Percentiles rank a stretch among this genome's conserved stretches.
These are phyloP conservation scores for Aureobasidium sp. DNA, from an alignment of 2,329 filamentous ascomycete species.

Conservation along the genomic window DNA sequence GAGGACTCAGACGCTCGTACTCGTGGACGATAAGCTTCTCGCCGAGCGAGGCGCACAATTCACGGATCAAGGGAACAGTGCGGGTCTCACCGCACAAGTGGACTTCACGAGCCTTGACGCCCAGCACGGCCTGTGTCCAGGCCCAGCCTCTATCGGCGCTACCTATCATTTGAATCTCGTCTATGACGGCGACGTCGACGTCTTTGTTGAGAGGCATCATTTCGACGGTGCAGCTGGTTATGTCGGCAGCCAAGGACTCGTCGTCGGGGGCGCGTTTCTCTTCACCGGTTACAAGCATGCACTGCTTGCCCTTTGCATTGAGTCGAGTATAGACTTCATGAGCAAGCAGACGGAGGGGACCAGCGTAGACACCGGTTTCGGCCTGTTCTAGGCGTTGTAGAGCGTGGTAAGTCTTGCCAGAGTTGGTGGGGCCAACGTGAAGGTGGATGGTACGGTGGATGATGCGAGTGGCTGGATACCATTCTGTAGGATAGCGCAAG, in stretches of 20 bases:
- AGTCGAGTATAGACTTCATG: slow-evolving; percentile 94
- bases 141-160: slow-evolving; percentile 77
- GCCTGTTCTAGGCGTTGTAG: slow-evolving; percentile 74
- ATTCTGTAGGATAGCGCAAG: slow-evolving; percentile 81
- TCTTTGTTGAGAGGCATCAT: slow-evolving; percentile 62
- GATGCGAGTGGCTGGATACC: slow-evolving; percentile 78
- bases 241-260: slow-evolving; percentile 43
- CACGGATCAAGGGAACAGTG: slow-evolving; percentile 68
- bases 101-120: slow-evolving; percentile 78
- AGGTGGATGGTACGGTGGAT: slow-evolving; percentile 80
- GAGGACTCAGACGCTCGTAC: slow-evolving; percentile 75
- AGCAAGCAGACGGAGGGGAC: slow-evolving; percentile 78
- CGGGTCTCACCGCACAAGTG: slow-evolving; percentile 91
- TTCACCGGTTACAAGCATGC: slow-evolving; percentile 83
- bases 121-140: slow-evolving; percentile 87
- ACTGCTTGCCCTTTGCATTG: slow-evolving; percentile 66
- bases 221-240: slow-evolving; percentile 88
- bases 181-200: slow-evolving; percentile 87
- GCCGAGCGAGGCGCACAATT: slow-evolving; percentile 70
- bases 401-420: slow-evolving; percentile 94
- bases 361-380: slow-evolving; percentile 76
- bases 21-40: slow-evolving; percentile 75
- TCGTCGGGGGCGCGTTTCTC: slow-evolving; percentile 58
- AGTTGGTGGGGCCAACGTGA: slow-evolving; percentile 95
- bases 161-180: slow-evolving; percentile 97